Conservation (phyloP, 2,329 filamentous ascomycete genomes). For the Ustilaginoidea virens region DNA sequence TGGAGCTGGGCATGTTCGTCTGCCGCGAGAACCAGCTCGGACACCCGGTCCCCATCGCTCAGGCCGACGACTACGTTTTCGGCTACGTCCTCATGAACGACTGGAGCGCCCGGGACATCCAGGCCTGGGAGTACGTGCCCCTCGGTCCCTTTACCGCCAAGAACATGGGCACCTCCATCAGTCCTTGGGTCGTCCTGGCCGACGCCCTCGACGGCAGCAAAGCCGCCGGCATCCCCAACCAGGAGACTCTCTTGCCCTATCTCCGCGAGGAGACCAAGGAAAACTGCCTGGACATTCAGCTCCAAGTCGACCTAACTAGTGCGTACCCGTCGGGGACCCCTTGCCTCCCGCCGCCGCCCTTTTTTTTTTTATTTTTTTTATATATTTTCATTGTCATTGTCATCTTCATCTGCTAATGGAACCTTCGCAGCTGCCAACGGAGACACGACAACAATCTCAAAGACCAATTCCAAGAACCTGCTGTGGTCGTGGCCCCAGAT, state of each 20-base stretch:
- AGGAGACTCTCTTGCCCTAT: constrained; percentile 19
- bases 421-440: constrained; percentile 16
- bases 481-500: constrained; percentile 76
- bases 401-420: no score
- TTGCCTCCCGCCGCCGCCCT: no score
- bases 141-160: constrained; percentile 49
- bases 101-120: constrained; percentile 48
- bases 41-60: constrained; percentile 44
- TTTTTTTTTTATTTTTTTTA: no score
- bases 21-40: constrained; percentile 51
- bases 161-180: constrained; percentile 43
- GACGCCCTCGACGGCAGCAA: constrained; percentile 32
- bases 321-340: no score
- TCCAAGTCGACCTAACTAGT: constrained; percentile 25
- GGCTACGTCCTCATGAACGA: constrained; percentile 52
- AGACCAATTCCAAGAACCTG: constrained; percentile 28
- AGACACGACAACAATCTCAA: constrained; percentile 16
- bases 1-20: constrained; percentile 65
- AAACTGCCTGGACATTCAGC: constrained; percentile 20
- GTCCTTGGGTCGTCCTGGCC: constrained; percentile 45
- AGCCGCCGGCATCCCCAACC: constrained; percentile 15
- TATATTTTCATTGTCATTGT: no score
- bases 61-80: constrained; percentile 59
- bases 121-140: constrained; percentile 44
- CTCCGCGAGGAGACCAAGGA: constrained; percentile 38